A percentile compares a stretch with the other conserved stretches of the same genome.
These are phyloP conservation scores for Triangularia setosa DNA, from an alignment of 2,329 filamentous ascomycete species.

Conservation along the genomic window DNA sequence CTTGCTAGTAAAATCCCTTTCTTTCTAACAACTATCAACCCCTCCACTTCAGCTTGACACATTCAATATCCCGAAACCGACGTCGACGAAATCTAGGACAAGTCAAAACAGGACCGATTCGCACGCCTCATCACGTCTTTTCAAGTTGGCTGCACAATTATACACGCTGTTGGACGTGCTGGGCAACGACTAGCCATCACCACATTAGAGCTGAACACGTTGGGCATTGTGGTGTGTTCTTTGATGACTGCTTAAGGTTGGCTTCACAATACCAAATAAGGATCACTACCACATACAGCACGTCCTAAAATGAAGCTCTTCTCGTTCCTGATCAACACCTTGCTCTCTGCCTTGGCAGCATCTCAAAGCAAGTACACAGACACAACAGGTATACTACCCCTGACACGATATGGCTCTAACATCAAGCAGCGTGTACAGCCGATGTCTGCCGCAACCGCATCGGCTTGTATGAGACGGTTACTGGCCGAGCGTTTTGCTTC, in stretches of 20 bases:
- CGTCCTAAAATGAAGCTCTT: background rate
- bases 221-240: slow-evolving; percentile 17
- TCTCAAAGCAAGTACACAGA: background rate
- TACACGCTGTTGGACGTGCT: slow-evolving; percentile 19
- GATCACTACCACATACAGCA: background rate
- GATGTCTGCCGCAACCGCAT: background rate
- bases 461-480: background rate
- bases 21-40: too few relatives aligned
- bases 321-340: background rate
- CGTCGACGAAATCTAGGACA: slow-evolving; percentile 24
- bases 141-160: slow-evolving; percentile 20
- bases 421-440: background rate
- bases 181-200: slow-evolving; percentile 16
- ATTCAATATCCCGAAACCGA: slow-evolving; percentile 15
- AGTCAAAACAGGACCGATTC: slow-evolving; percentile 25
- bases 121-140: slow-evolving; percentile 21
- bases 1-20: too few relatives aligned
- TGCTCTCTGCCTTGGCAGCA: background rate
- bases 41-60: too few relatives aligned
- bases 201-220: slow-evolving; percentile 20
- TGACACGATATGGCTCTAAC: background rate
- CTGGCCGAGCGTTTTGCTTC: background rate
- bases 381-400: background rate
- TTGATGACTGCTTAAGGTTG: slow-evolving; percentile 21
- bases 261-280: too few relatives aligned